These are phyloP conservation scores for Allomyces macrogynus DNA, from an alignment of 192 early-diverging fungal genomes.

Conservation along the genomic window DNA sequence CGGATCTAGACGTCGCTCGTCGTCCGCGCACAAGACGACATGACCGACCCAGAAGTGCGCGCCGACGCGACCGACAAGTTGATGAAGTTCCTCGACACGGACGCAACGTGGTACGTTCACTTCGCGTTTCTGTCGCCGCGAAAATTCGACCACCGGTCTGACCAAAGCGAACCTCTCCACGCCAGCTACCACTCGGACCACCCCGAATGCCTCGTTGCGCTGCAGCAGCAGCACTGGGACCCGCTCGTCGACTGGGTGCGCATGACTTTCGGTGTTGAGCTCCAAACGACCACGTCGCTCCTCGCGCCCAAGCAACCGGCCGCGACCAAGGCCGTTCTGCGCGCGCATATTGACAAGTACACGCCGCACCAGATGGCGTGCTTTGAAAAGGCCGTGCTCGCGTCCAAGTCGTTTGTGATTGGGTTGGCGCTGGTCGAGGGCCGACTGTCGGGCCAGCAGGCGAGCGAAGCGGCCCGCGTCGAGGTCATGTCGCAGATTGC, in stretches of 20 bases:
- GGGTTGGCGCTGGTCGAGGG: slow-evolving; percentile 69
- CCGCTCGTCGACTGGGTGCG: slow-evolving; percentile 63
- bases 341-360: slow-evolving; percentile 30
- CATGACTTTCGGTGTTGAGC: slow-evolving; percentile 35
- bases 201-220: slow-evolving; percentile 51
- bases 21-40: slow-evolving; percentile 57
- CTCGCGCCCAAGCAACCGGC: slow-evolving; percentile 41
- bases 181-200: slow-evolving; percentile 55
- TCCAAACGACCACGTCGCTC: slow-evolving; percentile 54
- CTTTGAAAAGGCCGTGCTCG: slow-evolving; percentile 70
- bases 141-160: background rate
- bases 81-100: slow-evolving; percentile 65
- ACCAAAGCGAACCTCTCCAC: no score
- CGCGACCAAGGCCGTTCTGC: slow-evolving; percentile 32
- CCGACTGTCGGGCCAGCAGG: slow-evolving; percentile 48
- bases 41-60: slow-evolving; percentile 34
- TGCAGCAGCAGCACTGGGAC: slow-evolving; percentile 60
- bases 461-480: slow-evolving; percentile 54
- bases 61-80: slow-evolving; percentile 51
- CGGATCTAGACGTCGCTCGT: slow-evolving; percentile 63
- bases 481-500: slow-evolving; percentile 74
- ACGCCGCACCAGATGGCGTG: slow-evolving; percentile 52
- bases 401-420: slow-evolving; percentile 76
- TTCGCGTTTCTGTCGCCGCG: background rate
- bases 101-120: slow-evolving; percentile 49